These are phyloP conservation scores for Pseudonitzschia multistriata DNA, from an alignment of 108 stramenopile species.

Conservation along the genomic window DNA sequence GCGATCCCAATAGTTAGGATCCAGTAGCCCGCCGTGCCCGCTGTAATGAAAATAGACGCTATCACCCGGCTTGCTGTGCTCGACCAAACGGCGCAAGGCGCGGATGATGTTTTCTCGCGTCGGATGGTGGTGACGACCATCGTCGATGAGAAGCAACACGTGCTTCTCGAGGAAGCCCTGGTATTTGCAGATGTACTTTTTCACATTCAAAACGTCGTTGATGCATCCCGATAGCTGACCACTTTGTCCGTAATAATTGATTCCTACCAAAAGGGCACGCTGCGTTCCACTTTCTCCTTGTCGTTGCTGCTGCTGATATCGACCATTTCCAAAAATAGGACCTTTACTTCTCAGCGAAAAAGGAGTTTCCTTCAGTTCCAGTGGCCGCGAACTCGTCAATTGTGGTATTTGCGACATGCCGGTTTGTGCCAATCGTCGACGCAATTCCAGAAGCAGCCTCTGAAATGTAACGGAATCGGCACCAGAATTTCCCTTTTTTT, in stretches of 20 bases:
- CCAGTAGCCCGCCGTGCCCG: conserved; percentile 65
- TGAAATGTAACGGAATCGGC: conserved; percentile 63
- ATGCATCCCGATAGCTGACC: conserved; percentile 87
- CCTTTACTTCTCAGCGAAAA: neutral
- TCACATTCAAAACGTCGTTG: conserved; percentile 87
- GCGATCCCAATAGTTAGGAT: conserved; percentile 45
- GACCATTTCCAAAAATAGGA: too few species aligned
- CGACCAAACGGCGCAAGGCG: conserved; percentile 54
- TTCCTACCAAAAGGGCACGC: conserved; percentile 81
- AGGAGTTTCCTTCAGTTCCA: conserved; percentile 27
- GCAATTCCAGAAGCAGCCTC: conserved; percentile 63
- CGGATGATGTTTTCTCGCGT: conserved; percentile 65
- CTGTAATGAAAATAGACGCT: conserved; percentile 55
- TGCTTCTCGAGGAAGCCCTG: conserved; percentile 64
- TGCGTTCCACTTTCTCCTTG: conserved; percentile 22
- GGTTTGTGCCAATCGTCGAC: conserved; percentile 34
- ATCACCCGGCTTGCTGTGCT: conserved; percentile 57
- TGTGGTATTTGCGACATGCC: conserved; percentile 67
- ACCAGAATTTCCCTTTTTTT: conserved; percentile 38
- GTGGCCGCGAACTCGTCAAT: conserved; percentile 61
- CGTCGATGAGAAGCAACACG: conserved; percentile 77
- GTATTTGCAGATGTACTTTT: conserved; percentile 68
- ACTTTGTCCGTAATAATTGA: conserved; percentile 87
- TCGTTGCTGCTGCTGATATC: too few species aligned
- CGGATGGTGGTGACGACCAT: conserved; percentile 49